Percentiles rank a stretch among this genome's conserved stretches.
Conservation (phyloP, 148 eudicot genomes). For the Agrostemma githago region DNA sequence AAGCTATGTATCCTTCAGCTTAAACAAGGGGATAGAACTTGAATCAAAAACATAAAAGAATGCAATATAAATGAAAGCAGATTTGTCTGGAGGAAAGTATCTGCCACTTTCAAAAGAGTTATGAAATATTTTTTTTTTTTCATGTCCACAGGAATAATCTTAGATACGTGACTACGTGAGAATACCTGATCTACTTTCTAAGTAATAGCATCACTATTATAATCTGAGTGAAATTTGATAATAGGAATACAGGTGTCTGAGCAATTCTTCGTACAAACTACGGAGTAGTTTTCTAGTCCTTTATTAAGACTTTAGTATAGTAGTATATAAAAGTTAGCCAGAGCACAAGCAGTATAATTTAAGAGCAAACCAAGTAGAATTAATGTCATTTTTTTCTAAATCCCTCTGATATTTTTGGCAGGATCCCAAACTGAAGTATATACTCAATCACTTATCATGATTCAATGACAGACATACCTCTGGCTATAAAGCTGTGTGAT, state of each 20-base stretch:
- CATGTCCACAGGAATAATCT: neutral
- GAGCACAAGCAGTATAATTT: neutral
- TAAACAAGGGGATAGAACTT: neutral
- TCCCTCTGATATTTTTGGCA: neutral
- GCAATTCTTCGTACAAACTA: neutral
- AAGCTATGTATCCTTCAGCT: neutral
- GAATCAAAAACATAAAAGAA: neutral
- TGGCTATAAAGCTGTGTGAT: slow-evolving; percentile 43
- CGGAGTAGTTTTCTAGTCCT: neutral
- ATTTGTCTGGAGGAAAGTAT: neutral
- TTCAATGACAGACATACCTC: slow-evolving; percentile 38
- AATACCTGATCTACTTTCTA: neutral
- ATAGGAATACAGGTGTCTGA: neutral
- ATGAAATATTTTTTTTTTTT: neutral
- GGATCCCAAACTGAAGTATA: neutral
- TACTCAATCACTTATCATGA: neutral
- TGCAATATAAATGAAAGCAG: neutral
- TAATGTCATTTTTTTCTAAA: neutral
- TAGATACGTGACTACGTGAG: slow-evolving; percentile 1
- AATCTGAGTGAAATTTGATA: neutral
- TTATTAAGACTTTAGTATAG: neutral
- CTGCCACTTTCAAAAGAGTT: neutral
- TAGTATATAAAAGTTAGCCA: neutral
- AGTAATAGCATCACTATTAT: neutral
- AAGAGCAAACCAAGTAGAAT: neutral